phyloP scores from a whole-genome alignment of 768 basidiomycete species.

The Imleria badia region DNA sequence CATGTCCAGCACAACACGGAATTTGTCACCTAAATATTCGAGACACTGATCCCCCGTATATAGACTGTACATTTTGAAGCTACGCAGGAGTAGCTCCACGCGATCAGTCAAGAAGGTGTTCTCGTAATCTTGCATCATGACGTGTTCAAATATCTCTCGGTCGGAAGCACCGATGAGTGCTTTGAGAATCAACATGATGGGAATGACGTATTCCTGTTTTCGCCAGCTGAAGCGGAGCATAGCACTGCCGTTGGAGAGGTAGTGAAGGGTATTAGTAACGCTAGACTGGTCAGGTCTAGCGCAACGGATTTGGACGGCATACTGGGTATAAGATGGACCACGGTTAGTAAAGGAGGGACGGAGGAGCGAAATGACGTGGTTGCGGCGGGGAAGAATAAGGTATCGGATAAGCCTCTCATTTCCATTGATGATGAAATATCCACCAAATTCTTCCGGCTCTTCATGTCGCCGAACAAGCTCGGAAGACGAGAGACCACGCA shows the following conservation, averaged over 20 bases:
- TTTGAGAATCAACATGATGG: slow-evolving; percentile 95
- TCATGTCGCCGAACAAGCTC: slow-evolving; percentile 89
- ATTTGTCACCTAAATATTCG: slow-evolving; percentile 95
- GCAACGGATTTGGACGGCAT: slow-evolving; percentile 94
- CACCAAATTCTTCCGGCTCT: slow-evolving; percentile 98
- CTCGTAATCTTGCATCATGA: slow-evolving; percentile 95
- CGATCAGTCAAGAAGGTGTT: slow-evolving; percentile 98
- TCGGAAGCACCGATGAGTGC: slow-evolving; percentile 90
- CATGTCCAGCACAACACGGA: slow-evolving; percentile 84
- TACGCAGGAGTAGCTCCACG: slow-evolving; percentile 88
- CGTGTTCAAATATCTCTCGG: slow-evolving; percentile 93
- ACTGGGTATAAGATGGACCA: slow-evolving; percentile 92
- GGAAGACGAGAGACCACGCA: slow-evolving; percentile 80
- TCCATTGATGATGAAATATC: slow-evolving; percentile 98
- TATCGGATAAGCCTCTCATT: slow-evolving; percentile 99
- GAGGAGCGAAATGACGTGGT: slow-evolving; percentile 91
- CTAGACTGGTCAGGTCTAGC: slow-evolving; percentile 92
- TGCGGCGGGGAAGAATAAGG: slow-evolving; percentile 92
- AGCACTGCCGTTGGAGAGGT: slow-evolving; percentile 94
- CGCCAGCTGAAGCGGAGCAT: slow-evolving; percentile 96
- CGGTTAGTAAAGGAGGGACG: slow-evolving; percentile 91
- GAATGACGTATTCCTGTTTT: slow-evolving; percentile 98
- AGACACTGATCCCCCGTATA: slow-evolving; percentile 89
- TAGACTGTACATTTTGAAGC: slow-evolving; percentile 91
- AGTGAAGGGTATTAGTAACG: slow-evolving; percentile 95